phyloP scores from a whole-genome alignment of 2,329 filamentous ascomycete genomes.

The Canariomyces notabilis region DNA sequence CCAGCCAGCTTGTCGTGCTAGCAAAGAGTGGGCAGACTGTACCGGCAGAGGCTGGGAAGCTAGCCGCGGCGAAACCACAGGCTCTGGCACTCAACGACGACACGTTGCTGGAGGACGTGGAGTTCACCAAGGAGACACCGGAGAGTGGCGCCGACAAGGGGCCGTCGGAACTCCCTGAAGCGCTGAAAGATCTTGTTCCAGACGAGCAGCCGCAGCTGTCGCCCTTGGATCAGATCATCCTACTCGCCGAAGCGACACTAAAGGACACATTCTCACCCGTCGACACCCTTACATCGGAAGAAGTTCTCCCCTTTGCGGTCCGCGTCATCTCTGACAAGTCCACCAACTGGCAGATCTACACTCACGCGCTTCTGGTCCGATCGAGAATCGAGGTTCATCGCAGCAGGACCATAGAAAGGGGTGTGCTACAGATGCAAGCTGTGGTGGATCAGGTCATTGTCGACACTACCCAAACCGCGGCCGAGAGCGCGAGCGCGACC shows the following conservation, averaged over 20 bases:
- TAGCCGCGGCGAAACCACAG: slow-evolving; percentile 46
- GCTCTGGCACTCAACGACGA: slow-evolving; percentile 83
- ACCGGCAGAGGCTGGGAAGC: slow-evolving; percentile 10
- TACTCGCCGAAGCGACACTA: slow-evolving; percentile 81
- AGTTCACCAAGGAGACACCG: slow-evolving; percentile 57
- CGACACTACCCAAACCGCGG: slow-evolving; percentile 53
- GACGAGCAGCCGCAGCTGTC: slow-evolving; percentile 76
- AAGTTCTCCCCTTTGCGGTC: slow-evolving; percentile 85
- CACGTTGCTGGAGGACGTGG: slow-evolving; percentile 81
- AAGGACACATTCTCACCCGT: slow-evolving; percentile 81
- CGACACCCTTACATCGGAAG: slow-evolving; percentile 84
- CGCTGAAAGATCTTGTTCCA: slow-evolving; percentile 63
- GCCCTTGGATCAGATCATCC: slow-evolving; percentile 82
- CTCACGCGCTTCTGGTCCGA: slow-evolving; percentile 82
- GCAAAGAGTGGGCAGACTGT: slow-evolving; percentile 62
- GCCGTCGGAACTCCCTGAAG: slow-evolving; percentile 48
- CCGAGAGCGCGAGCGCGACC: slow-evolving; percentile 30
- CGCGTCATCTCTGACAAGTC: slow-evolving; percentile 83
- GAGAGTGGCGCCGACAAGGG: slow-evolving; percentile 30
- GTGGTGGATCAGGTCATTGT: slow-evolving; percentile 93
- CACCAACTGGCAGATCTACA: slow-evolving; percentile 98
- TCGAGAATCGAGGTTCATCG: slow-evolving; percentile 85
- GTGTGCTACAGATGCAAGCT: slow-evolving; percentile 87
- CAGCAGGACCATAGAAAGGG: slow-evolving; percentile 81
- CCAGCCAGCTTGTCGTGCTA: slow-evolving; percentile 85